These are phyloP conservation scores for Phytophthora kernoviae DNA, from an alignment of 352 stramenopile species.

Conservation along the genomic window DNA sequence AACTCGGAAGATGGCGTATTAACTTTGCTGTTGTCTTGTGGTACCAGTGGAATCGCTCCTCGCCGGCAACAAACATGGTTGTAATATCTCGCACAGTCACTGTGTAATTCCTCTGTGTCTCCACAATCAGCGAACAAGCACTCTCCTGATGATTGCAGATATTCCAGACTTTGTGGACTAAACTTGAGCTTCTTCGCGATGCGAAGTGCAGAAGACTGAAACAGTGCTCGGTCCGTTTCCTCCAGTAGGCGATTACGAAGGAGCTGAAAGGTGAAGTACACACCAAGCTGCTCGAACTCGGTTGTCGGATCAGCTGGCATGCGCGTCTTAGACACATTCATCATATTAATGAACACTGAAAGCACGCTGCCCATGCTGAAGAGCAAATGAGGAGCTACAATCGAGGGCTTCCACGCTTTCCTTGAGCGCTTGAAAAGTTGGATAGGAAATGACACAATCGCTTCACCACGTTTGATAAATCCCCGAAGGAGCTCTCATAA, in stretches of 20 bases:
- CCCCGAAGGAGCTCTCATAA: constrained; percentile 28
- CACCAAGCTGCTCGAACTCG: constrained; percentile 48
- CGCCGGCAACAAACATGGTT: constrained; percentile 49
- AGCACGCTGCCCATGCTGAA: constrained; percentile 52
- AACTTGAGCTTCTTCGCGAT: constrained; percentile 50
- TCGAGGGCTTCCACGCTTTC: constrained; percentile 36
- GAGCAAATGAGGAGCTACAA: constrained; percentile 39
- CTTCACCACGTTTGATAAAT: constrained; percentile 19
- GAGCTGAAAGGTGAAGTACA: constrained; percentile 48
- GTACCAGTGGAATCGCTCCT: constrained; percentile 76
- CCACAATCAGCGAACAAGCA: constrained; percentile 52
- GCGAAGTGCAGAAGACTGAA: constrained; percentile 25
- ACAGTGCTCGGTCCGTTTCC: constrained; percentile 7
- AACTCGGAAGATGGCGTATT: constrained; percentile 12
- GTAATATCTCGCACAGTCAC: constrained; percentile 32
- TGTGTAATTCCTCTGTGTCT: constrained; percentile 46
- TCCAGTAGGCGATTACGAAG: constrained; percentile 41
- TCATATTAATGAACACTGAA: constrained; percentile 48
- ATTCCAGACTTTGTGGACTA: constrained; percentile 26
- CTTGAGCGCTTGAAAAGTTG: constrained; percentile 41
- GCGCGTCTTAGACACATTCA: constrained; percentile 42
- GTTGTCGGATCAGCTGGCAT: constrained; percentile 14
- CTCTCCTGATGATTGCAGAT: constrained; percentile 28
- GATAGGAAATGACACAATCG: constrained; percentile 48
- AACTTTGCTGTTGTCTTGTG: constrained; percentile 36